Evolutionary conservation across 192 early-diverging fungal genomes (phyloP), one percentile per base, ranked within the genome.

Genomic region (Haplosporangium gracile): DNA sequence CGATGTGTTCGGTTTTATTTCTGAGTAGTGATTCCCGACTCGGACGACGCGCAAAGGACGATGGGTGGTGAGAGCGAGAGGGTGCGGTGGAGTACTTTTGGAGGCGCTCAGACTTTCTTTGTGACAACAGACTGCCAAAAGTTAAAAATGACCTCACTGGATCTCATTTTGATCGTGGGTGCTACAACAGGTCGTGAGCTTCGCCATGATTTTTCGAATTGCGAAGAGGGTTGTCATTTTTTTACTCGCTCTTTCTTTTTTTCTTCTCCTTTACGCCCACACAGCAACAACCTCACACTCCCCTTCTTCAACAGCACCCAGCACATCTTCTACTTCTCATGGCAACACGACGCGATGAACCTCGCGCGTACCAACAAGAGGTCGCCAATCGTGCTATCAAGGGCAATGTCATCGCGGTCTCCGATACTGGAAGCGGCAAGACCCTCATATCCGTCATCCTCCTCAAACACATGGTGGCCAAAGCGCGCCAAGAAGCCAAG

Each of bases 401-500:
- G 26, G 85, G 90, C 9, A 99, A 99, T 88, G 90, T 97, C n/a
- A 95, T 99, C 69, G 95, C 95, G 2, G 94, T 99, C n/a, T 83
- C 98, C 55, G 95, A 97, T 85, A 99, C 98, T 0, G 98, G 98
- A 22, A 94, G 94, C 24, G 98, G 98, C 34, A 98, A 99, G 83
- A 99, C 98, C 16, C 89, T 99, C 4, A 95, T 97, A 36, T 93
- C 97, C 1, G 93, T 95, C 68, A 88, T 98, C 90, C 90, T 99
- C 15, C 94, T 98, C 47, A 94, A 96, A 85, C 90, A 97, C 73
- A 92, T 95, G 76, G 88, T 89, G 11, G 36, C 71, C 2, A 60
- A 78, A 24, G 92, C 92, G 32, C 53, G 90, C 90, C 39, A 49
- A 85, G 22, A 77, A 89, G 51, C 72, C 74, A 43, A 74, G 81